These are phyloP conservation scores for Lasiosphaeria ovina DNA, from an alignment of 495 filamentous ascomycete species.

Conservation along the genomic window DNA sequence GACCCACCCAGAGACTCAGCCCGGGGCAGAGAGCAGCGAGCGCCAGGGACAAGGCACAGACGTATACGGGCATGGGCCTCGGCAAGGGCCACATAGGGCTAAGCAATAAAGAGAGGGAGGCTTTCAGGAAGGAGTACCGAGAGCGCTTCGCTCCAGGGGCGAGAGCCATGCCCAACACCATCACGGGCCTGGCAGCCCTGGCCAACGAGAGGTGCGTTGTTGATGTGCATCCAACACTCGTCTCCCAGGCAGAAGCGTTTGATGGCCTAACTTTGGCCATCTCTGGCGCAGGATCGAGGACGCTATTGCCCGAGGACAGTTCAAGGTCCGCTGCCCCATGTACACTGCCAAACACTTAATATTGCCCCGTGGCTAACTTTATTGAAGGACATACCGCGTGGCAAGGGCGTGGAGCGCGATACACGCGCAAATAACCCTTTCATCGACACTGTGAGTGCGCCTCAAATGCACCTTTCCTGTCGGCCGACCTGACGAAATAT, in stretches of 20 bases:
- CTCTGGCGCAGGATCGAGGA: slow-evolving; percentile 68
- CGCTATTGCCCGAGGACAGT: slow-evolving; percentile 87
- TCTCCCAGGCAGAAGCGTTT: not conserved
- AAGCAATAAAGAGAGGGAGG: slow-evolving; percentile 67
- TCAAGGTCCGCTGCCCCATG: slow-evolving; percentile 48
- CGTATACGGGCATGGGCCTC: slow-evolving; percentile 60
- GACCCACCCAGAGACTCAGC: slow-evolving; percentile 34
- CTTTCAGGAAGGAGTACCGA: slow-evolving; percentile 66
- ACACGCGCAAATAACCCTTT: slow-evolving; percentile 83
- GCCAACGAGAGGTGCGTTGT: slow-evolving; percentile 67
- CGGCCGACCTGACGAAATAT: not conserved
- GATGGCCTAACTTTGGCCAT: not conserved
- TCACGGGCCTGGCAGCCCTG: slow-evolving; percentile 75
- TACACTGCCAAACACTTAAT: not conserved
- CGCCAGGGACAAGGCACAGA: slow-evolving; percentile 74
- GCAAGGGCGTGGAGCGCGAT: slow-evolving; percentile 75
- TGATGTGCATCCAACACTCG: not conserved
- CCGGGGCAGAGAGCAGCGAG: slow-evolving; percentile 64
- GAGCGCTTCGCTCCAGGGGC: slow-evolving; percentile 75
- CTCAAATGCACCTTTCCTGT: not conserved
- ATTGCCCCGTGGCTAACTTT: slow-evolving; percentile 2
- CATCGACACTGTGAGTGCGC: slow-evolving; percentile 64
- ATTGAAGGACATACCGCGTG: slow-evolving; percentile 65
- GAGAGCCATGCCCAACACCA: slow-evolving; percentile 70
- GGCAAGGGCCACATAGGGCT: slow-evolving; percentile 56